Percentiles rank a stretch among this genome's conserved stretches.
Conservation (phyloP, 164 flowering plant genomes). For the Nelumbo lutea region DNA sequence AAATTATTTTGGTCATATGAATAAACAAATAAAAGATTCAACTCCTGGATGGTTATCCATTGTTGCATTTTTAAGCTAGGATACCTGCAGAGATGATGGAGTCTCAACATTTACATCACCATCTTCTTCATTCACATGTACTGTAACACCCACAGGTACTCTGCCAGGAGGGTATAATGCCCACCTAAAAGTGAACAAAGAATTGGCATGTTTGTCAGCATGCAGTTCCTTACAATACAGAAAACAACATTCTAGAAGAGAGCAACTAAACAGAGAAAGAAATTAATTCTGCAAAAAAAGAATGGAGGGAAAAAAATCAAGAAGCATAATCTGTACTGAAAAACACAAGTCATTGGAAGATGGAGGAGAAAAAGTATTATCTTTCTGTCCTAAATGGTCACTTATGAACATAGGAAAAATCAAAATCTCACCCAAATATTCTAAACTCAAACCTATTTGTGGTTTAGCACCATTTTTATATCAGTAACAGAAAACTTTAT, state of each 20-base stretch:
- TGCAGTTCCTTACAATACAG: background rate
- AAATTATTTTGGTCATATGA: background rate
- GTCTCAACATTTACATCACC: constrained; percentile 89
- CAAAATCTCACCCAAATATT: too few relatives aligned
- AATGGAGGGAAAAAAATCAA: background rate
- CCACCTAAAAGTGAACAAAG: constrained; percentile 53
- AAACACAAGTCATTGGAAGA: too few relatives aligned
- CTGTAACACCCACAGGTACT: constrained; percentile 91
- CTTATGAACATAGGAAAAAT: too few relatives aligned
- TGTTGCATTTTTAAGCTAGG: background rate
- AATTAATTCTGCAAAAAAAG: background rate
- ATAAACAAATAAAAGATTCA: background rate
- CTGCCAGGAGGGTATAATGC: constrained; percentile 97
- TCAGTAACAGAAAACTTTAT: too few relatives aligned
- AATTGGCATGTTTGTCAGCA: background rate
- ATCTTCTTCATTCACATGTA: constrained; percentile 92
- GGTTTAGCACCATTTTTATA: too few relatives aligned
- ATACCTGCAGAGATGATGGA: constrained; percentile 93
- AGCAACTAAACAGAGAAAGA: background rate
- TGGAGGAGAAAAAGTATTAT: too few relatives aligned
- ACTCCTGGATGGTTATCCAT: too few relatives aligned
- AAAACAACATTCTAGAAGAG: background rate
- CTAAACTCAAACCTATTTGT: too few relatives aligned
- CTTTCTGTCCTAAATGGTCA: too few relatives aligned
- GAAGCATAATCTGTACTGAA: background rate